Evolutionary conservation across 805 yeast genomes (phyloP).

Genomic region (Candida coquimbonensis): DNA sequence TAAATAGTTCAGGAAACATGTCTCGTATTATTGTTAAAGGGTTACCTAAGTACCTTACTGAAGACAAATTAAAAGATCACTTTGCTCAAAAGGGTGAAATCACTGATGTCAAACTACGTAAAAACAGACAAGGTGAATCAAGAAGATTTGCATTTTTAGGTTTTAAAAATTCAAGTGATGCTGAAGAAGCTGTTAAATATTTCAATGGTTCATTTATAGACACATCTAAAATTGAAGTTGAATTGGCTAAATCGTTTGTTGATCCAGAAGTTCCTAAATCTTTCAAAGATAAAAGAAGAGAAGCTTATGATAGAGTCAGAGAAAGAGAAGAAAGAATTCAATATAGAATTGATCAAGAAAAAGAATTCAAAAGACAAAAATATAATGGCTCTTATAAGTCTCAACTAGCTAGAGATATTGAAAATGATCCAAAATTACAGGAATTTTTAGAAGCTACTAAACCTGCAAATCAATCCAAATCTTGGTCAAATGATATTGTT

Average conservation of each 20-base stretch:
- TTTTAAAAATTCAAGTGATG: slow-evolving; percentile 64
- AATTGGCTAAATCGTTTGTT: slow-evolving; percentile 75
- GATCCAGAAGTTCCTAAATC: slow-evolving; percentile 78
- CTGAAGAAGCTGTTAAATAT: slow-evolving; percentile 67
- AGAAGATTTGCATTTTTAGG: slow-evolving; percentile 94
- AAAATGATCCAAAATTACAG: slow-evolving; percentile 55
- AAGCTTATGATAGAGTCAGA: slow-evolving; percentile 38
- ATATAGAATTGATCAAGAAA: slow-evolving; percentile 32
- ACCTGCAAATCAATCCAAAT: slow-evolving; percentile 59
- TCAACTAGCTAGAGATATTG: slow-evolving; percentile 53
- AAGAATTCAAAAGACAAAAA: slow-evolving; percentile 27
- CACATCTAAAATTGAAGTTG: slow-evolving; percentile 73
- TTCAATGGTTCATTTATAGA: slow-evolving; percentile 77
- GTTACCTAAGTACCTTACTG: slow-evolving; percentile 70
- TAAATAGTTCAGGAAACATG: slow-evolving; percentile 27
- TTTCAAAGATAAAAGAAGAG: slow-evolving; percentile 45
- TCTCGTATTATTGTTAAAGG: slow-evolving; percentile 92
- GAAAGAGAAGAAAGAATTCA: slow-evolving; percentile 43
- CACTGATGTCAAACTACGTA: slow-evolving; percentile 84
- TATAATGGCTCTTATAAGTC: slow-evolving; percentile 20
- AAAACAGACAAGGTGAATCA: slow-evolving; percentile 75
- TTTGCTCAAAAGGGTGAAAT: slow-evolving; percentile 57
- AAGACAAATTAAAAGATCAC: slow-evolving; percentile 61
- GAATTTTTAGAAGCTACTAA: slow-evolving; percentile 83
- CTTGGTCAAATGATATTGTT: slow-evolving; percentile 57